These are phyloP conservation scores for Parvularia atlantis DNA, from an alignment of 78 protist genomes.

Conservation along the genomic window DNA sequence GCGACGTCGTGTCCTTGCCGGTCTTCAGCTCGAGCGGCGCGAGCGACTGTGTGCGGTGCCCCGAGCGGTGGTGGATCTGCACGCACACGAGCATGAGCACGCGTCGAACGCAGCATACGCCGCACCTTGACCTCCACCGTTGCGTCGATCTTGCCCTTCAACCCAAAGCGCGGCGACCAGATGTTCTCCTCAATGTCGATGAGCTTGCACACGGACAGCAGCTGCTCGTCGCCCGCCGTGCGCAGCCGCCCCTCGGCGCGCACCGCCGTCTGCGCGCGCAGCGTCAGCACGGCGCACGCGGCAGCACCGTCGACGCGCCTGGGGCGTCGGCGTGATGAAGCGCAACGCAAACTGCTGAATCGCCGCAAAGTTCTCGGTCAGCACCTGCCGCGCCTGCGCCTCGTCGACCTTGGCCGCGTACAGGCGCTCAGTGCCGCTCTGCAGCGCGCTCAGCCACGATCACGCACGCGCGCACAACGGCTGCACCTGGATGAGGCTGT, in stretches of 20 bases:
- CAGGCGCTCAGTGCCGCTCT: background rate
- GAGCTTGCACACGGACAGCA: background rate
- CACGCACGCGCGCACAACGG: background rate
- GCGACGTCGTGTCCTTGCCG: background rate
- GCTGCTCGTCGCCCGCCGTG: background rate
- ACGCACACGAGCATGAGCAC: no score
- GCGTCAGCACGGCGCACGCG: background rate
- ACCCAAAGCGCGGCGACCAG: constrained; percentile 27
- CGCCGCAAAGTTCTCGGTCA: background rate
- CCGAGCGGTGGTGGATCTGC: no score
- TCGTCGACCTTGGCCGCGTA: background rate
- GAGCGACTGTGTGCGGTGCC: background rate
- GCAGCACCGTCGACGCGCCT: background rate
- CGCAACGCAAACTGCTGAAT: background rate
- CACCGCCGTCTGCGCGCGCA: background rate
- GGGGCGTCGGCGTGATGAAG: background rate
- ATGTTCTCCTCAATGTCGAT: constrained; percentile 30
- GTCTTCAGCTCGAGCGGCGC: constrained; percentile 39
- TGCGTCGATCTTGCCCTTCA: constrained; percentile 39
- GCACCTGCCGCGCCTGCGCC: background rate
- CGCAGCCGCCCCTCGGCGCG: background rate
- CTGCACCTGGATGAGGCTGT: background rate
- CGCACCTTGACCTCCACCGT: constrained; percentile 8
- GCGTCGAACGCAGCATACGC: no score
- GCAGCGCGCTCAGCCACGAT: background rate